Percentiles rank a stretch among this genome's conserved stretches.
These are phyloP conservation scores for Lactuca sativa DNA, from an alignment of 129 eudicot species.

Conservation along the genomic window DNA sequence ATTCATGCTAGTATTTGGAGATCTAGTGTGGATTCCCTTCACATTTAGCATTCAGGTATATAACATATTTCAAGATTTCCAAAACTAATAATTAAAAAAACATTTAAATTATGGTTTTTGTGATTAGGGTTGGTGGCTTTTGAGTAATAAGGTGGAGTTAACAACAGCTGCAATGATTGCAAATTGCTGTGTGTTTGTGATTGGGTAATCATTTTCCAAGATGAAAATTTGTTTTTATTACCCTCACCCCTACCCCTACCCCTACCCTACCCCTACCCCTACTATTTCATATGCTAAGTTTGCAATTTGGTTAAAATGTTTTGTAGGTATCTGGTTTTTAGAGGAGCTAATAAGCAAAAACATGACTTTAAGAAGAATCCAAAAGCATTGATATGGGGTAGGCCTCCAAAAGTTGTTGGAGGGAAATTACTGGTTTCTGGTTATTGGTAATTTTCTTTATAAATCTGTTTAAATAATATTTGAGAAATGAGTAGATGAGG, in stretches of 20 bases:
- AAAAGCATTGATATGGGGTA: constrained; percentile 89
- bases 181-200: constrained; percentile 67
- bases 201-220: constrained; percentile 54
- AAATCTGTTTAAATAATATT: background rate
- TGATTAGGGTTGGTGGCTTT: constrained; percentile 95
- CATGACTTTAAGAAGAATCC: constrained; percentile 89
- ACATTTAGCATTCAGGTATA: constrained; percentile 96
- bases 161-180: constrained; percentile 76
- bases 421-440: constrained; percentile 98
- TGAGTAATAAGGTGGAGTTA: constrained; percentile 70
- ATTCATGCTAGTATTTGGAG: constrained; percentile 98
- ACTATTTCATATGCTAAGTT: constrained; percentile 22
- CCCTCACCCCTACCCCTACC: background rate
- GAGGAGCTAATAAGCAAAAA: constrained; percentile 98
- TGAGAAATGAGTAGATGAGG: too few species aligned
- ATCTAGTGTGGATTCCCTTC: constrained; percentile 96
- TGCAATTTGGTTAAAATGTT: constrained; percentile 6
- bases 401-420: constrained; percentile 85
- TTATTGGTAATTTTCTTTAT: constrained; percentile 61
- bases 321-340: constrained; percentile 69
- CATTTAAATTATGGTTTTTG: background rate
- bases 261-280: background rate
- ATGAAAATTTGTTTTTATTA: background rate
- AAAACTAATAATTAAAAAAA: background rate
- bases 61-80: constrained; percentile 22